Base-by-base conservation (phyloP, 179 eudicot genomes). In the Gypsophila paniculata region DNA sequence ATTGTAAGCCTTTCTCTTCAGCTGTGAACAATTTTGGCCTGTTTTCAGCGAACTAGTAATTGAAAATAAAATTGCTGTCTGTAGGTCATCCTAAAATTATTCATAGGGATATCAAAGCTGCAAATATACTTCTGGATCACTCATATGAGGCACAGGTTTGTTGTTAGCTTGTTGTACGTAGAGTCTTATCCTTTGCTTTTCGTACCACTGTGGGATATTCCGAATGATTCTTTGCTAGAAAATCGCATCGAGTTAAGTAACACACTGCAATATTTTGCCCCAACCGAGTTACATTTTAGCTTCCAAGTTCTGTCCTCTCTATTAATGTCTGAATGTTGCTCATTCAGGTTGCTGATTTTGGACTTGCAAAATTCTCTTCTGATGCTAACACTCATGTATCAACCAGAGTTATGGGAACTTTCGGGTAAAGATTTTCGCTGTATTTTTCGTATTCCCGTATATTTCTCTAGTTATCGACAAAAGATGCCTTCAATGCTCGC, bases 371-470 rank as follows among this genome's bases (percentile, higher is more conserved):
- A 83, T 72, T 91, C 61, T 58, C 92, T 73, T 83, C 96, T 77
- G 99, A 91, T 76, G 80, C 70, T 61, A 78, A 86, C 67, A 91
- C 99, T 75, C 97, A 91, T 69, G 75, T 94, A 74, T 94, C 99
- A 69, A 89, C 96, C n/a, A 78, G 96, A 72, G 94, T 94, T 76
- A 91, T 91, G 99, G 99, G 97, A 68, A 94, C 96, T 74, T 91
- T 89, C 54, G 99, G 99, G 99, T 94, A 75, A 86, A 49, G 79
- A 61, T 65, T 62, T 65, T 10, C 23, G 25, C 68, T 8, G 26
- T n/a, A 63, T 0, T 34, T 65, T 42, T 12, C n/a, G n/a, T 65
- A 42, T 55, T 22, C 62, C 62, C 48, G 23, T 13, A 70, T 39
- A 12, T 23, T 10, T 57, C 36, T 63, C 23, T 29, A 55, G 2